phyloP scores from a whole-genome alignment of 1,284 basidiomycete genomes.

The Pseudozyma sp. region DNA sequence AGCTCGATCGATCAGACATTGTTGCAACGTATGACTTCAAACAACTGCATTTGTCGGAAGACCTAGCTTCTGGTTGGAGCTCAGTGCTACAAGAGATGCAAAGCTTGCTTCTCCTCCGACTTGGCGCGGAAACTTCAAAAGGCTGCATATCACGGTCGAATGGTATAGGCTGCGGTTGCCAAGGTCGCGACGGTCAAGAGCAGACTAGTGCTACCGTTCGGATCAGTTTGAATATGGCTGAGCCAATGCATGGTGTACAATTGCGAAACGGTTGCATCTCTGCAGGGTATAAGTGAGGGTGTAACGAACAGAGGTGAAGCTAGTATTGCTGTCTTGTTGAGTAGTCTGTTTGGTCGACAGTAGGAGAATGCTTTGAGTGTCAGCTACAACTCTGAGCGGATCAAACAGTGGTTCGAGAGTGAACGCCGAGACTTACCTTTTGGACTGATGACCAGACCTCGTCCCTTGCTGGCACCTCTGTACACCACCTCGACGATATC shows the following conservation, averaged over 20 bases:
- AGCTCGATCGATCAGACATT: neutral
- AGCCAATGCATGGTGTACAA: conserved; percentile 6
- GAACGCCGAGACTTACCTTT: conserved; percentile 76
- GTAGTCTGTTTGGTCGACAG: conserved; percentile 61
- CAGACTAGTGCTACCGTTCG: neutral
- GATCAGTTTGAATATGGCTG: neutral
- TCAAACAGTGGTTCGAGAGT: no score
- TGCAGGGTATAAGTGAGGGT: conserved; percentile 20
- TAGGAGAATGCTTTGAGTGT: no score
- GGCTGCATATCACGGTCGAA: no score
- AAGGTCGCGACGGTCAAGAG: neutral
- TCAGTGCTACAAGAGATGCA: neutral
- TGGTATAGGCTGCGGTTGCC: no score
- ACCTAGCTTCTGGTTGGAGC: neutral
- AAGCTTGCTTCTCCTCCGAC: neutral
- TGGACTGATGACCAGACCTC: conserved; percentile 96
- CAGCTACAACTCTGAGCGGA: neutral
- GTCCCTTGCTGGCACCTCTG: conserved; percentile 94
- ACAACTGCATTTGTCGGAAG: no score
- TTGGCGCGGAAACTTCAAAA: neutral
- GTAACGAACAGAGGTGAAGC: neutral
- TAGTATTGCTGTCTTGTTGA: conserved; percentile 62
- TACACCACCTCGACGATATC: conserved; percentile 99
- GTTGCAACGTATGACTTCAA: no score
- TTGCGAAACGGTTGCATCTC: neutral